Evolutionary conservation across 306 rosid genomes (phyloP), one percentile per base, ranked within the genome.

Genomic region (Vigna reflexopilosa): DNA sequence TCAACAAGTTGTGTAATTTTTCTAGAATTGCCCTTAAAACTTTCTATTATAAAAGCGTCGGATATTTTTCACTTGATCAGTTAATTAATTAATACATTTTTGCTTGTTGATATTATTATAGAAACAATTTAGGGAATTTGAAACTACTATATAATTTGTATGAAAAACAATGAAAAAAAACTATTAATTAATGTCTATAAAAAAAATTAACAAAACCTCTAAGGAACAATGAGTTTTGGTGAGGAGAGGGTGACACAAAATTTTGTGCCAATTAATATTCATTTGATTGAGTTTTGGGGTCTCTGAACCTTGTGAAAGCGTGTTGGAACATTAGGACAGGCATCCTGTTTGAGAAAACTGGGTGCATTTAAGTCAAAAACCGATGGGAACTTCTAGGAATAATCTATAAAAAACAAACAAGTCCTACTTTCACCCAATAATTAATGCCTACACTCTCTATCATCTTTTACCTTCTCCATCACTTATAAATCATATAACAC

Each of bases 351-450:
- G 75, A 79, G 45, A 65, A 68, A 82, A 67, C 54, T 36, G 34
- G 55, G 71, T 77, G 80, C 95, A 83, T 85, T 92, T 51, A 90
- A 86, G 91, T 85, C 86, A 81, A 82, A 66, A 82, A 77, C 84
- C 77, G 86, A 79, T 67, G 76, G 65, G 77, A 85, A 84, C 77
- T 90, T 92, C 92, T 85, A 82, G 93, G 93, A 89, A 90, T 78
- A 86, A 83, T 89, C 91, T 86, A 92, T 86, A 79, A 67, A 79
- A 67, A 52, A 77, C 80, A 67, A 52, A 77, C 24, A 55, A 73
- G 45, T 66, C 87, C 79, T 55, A 59, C 16, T 67, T 24, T 63
- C 73, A 83, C 42, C 78, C 76, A 49, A 83, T 78, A 81, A 70
- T 88, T 81, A 82, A 77, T 77, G 73, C 50, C 47, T 36, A 7